Conservation (phyloP, 2,329 filamentous ascomycete species). For the Colletotrichum musicola region DNA sequence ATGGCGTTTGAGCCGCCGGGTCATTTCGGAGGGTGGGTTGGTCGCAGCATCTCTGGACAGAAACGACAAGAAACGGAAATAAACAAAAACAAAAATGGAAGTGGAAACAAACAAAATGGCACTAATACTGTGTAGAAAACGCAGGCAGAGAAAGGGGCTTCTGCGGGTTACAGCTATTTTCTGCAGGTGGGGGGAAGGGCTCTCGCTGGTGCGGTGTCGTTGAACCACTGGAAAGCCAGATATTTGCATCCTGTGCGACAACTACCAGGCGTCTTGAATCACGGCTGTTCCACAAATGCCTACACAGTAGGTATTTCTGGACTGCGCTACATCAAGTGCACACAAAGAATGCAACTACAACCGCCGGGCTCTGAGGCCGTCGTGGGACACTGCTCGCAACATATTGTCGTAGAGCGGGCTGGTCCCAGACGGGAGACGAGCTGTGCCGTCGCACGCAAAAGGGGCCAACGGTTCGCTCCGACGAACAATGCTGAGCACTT, state of each 20-base stretch:
- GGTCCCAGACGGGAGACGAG: neutral
- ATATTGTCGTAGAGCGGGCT: neutral
- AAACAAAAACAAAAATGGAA: conserved; percentile 5
- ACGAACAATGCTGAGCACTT: conserved; percentile 4
- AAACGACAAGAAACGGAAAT: conserved; percentile 21
- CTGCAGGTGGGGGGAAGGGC: conserved; percentile 10
- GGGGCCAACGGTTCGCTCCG: neutral
- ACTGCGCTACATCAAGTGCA: neutral
- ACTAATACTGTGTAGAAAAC: no score
- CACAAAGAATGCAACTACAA: neutral
- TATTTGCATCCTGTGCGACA: neutral
- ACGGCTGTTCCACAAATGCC: neutral
- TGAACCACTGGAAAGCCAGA: neutral
- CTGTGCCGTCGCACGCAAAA: neutral
- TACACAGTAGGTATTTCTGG: neutral
- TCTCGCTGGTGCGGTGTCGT: neutral
- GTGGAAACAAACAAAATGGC: conserved; percentile 5
- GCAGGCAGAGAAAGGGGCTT: neutral
- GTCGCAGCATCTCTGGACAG: neutral
- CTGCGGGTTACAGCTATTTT: conserved; percentile 20
- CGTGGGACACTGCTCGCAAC: conserved; percentile 1
- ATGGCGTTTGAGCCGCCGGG: conserved; percentile 18
- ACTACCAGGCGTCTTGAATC: neutral
- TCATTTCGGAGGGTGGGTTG: conserved; percentile 1
- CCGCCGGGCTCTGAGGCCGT: neutral